Base-by-base conservation (phyloP, 352 stramenopile species). In the Phytopythium sindhum region DNA sequence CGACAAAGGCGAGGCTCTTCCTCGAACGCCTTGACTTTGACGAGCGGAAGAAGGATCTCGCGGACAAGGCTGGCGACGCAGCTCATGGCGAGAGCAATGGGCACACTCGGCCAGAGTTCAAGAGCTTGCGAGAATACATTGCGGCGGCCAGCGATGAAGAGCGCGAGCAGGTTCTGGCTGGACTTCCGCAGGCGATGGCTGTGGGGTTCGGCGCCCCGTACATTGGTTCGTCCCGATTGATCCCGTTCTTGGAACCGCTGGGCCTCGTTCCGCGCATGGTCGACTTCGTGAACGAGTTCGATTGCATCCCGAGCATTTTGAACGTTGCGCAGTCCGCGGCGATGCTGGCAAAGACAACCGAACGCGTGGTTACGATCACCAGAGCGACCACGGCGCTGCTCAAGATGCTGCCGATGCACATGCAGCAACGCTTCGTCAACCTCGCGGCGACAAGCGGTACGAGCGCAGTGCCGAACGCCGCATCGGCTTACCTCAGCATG, bases 241-340 rank as follows among this genome's bases (percentile, higher is more conserved):
- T 60, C 11, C 56, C 62, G 26, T 91, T 89, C 62, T 55, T 96
- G 33, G 64, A 77, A 33, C 55, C 72, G 12, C 56, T 93, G n/a
- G 72, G 69, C 1, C 65, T 94, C 23, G 69, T 61, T 1, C 78
- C 80, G 50, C 77, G 81, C 17, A 63, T 90, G 54, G 63, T 93
- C 44, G 93, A 84, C 35, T 80, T 96, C 53, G 87, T 96, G 23
- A 94, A 96, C 63, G 86, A 96, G 63, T 82, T 87, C 58, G 87
- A 96, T 64, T 96, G 86, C 67, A 93, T 96, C 55, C 87, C 87
- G 4, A 84, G 83, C 28, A 89, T 96, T 61, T 66, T 94, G 29
- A 93, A 96, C 59, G 74, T 94, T 12, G 85, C 86, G 0, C 85
- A 96, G 55, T 89, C 84, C 23, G 74, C 87, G 0, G 76, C 86